Conservation (phyloP, 192 early-diverging fungal genomes). For the Linnemannia schmuckeri region DNA sequence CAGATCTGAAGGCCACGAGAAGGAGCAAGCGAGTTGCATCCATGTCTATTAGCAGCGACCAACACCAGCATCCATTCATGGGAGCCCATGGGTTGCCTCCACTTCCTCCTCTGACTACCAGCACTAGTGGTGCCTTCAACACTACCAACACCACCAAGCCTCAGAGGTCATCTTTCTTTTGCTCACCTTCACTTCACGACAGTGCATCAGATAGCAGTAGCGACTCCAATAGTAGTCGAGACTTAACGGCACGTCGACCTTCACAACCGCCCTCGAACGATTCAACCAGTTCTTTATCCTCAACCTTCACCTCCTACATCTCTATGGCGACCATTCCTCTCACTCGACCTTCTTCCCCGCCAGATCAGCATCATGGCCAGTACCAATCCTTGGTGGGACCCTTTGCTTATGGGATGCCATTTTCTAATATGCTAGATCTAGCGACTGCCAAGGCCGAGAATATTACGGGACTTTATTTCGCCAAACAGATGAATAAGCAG, state of each 20-base stretch:
- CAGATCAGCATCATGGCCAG: neutral
- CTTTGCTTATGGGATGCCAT: conserved; percentile 18
- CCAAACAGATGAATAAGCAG: conserved; percentile 34
- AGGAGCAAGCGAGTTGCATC: conserved; percentile 31
- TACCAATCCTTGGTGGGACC: neutral
- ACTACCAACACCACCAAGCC: neutral
- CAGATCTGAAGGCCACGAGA: neutral
- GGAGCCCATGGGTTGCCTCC: neutral
- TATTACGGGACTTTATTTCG: conserved; percentile 50
- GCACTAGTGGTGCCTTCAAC: conserved; percentile 8
- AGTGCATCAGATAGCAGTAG: neutral
- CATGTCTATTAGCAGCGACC: conserved; percentile 24
- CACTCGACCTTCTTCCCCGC: conserved; percentile 17
- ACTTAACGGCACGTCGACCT: neutral
- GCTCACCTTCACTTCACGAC: conserved; percentile 20
- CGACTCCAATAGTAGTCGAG: neutral
- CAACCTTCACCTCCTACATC: conserved; percentile 16
- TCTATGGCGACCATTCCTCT: conserved; percentile 23
- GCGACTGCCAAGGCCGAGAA: conserved; percentile 52
- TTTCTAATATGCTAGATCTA: conserved; percentile 45
- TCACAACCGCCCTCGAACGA: neutral
- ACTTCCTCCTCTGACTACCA: conserved; percentile 14
- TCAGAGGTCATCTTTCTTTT: conserved; percentile 23
- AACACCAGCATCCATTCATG: neutral
- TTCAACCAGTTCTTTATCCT: conserved; percentile 10